Conservation (phyloP, 768 basidiomycete species). For the Dendrothele bispora region DNA sequence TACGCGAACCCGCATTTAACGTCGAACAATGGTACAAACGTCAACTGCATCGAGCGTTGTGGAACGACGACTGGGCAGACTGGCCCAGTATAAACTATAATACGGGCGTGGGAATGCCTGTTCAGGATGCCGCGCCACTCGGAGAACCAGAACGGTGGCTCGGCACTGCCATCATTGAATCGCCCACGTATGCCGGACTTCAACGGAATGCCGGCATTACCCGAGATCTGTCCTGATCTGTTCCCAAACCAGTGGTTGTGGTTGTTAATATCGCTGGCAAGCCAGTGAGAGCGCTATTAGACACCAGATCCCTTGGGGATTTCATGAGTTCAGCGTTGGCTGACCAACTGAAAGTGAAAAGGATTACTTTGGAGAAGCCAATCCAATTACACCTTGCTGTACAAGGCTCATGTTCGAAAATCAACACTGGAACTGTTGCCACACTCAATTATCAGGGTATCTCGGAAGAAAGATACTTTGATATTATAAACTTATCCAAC, state of each 20-base stretch:
- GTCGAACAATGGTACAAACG: too few relatives aligned
- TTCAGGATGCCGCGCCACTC: too few relatives aligned
- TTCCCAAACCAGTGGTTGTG: constrained; percentile 19
- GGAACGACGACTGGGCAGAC: too few relatives aligned
- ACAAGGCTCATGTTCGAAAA: constrained; percentile 27
- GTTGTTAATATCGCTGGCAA: constrained; percentile 20
- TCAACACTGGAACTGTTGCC: constrained; percentile 20
- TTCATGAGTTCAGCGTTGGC: constrained; percentile 31
- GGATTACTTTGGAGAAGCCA: constrained; percentile 24
- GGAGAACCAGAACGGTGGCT: too few relatives aligned
- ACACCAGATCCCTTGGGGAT: constrained; percentile 29
- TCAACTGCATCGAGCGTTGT: too few relatives aligned
- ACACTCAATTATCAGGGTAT: constrained; percentile 26
- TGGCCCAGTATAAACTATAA: too few relatives aligned
- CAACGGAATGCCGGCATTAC: constrained; percentile 2
- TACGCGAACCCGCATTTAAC: too few relatives aligned
- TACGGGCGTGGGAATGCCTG: too few relatives aligned
- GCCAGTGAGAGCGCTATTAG: constrained; percentile 21
- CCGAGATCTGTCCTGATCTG: neutral
- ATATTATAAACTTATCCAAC: constrained; percentile 17
- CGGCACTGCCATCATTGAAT: too few relatives aligned
- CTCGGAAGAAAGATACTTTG: constrained; percentile 15
- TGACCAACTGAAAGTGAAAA: constrained; percentile 26
- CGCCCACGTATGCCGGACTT: too few relatives aligned
- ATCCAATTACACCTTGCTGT: constrained; percentile 30